Evolutionary conservation across 352 stramenopile species (phyloP).

Genomic region (Aphanomyces euteiches): DNA sequence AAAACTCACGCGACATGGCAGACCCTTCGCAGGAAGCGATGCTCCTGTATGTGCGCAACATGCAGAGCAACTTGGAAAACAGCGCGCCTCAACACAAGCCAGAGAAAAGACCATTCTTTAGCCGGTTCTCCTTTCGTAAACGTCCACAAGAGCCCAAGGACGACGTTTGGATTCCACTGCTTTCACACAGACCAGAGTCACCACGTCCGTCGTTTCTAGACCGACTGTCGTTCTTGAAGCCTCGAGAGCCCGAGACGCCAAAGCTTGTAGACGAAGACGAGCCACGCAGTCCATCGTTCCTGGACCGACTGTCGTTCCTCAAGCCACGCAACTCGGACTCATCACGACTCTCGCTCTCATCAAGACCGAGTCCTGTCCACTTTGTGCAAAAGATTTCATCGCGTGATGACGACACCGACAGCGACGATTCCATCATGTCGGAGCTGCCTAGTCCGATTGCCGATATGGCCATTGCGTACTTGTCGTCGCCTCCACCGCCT

Average conservation of each 20-base stretch:
- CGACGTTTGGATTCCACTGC: neutral
- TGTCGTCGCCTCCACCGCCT: too few species aligned
- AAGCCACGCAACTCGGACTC: too few species aligned
- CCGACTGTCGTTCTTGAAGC: conserved; percentile 10
- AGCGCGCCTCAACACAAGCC: neutral
- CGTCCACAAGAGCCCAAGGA: neutral
- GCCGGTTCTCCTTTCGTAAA: conserved; percentile 1
- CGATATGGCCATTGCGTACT: too few species aligned
- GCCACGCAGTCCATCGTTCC: neutral
- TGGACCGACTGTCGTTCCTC: neutral
- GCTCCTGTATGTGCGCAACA: conserved; percentile 13
- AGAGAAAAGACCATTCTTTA: conserved; percentile 7
- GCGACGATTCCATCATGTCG: neutral
- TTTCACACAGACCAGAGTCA: neutral
- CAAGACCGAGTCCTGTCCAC: too few species aligned
- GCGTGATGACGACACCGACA: neutral
- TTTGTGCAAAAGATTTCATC: neutral
- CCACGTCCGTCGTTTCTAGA: neutral
- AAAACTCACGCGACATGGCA: neutral
- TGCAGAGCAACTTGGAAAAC: neutral
- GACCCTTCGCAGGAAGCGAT: conserved; percentile 4
- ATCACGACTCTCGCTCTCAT: too few species aligned
- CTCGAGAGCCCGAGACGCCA: neutral
- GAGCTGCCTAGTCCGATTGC: neutral
- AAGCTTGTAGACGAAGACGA: neutral